Evolutionary conservation across 345 rosid genomes (phyloP), one percentile per base, ranked within the genome.

Genomic region (Hibiscus trionum): DNA sequence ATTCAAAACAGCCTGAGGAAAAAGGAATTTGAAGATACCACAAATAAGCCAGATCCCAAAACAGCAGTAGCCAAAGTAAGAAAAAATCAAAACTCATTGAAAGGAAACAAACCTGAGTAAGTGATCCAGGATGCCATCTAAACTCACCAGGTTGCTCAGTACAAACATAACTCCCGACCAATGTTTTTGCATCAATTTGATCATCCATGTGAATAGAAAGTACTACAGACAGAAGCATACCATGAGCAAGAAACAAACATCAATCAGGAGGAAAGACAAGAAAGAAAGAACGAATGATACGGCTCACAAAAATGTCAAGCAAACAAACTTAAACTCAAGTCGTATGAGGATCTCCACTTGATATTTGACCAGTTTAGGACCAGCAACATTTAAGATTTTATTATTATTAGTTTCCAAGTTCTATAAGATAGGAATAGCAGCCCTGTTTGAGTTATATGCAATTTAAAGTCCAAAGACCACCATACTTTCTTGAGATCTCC

Each of bases 91-190:
- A 21, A 52, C 17, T 61, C 52, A 61, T 33, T 69, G 4, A 56
- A 44, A 59, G 56, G 55, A 75, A 69, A 79, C 78, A 85, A 76
- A 94, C 99, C 96, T 95, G 99, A 37, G 91, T 87, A 75, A 92
- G 93, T 16, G 97, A 88, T 37, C 99, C 99, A 74, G 91, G 97
- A 75, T 91, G 99, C 99, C 99, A 95, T 82, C 79, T 88, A 83
- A 95, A 92, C 83, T 91, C 97, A 68, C 97, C 99, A 72, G 97
- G 97, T 88, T 88, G 88, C 77, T 95, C 97, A 65, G 93, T 82
- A 82, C 95, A 95, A 63, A 90, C 97, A 77, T 89, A 95, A 75
- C 86, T 89, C 61, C 99, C 99, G 76, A 92, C 79, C 86, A 95
- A 79, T 16, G 96, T 92, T 83, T 90, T 92, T 19, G 97, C 97